These are phyloP conservation scores for Botrytis aclada DNA, from an alignment of 2,329 filamentous ascomycete genomes.

Conservation along the genomic window DNA sequence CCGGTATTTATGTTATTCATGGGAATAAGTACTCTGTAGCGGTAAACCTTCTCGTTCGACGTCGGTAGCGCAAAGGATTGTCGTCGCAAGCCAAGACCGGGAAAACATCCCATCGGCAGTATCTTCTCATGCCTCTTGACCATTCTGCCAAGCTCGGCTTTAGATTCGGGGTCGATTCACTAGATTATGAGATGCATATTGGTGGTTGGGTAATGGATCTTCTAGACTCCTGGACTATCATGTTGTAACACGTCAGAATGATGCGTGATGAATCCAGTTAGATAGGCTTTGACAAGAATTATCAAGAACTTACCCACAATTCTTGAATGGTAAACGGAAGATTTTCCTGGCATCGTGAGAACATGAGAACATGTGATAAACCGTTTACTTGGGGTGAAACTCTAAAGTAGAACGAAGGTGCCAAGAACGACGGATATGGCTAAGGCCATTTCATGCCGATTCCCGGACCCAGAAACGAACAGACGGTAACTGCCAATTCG, in stretches of 20 bases:
- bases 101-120: neutral
- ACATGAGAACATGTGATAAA: neutral
- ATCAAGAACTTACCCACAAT: neutral
- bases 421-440: neutral
- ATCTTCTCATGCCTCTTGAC: neutral
- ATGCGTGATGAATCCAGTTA: neutral
- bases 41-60: neutral
- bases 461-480: neutral
- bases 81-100: neutral
- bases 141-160: neutral
- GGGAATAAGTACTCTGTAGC: neutral
- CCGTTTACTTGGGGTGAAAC: neutral
- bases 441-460: neutral
- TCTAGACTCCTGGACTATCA: neutral
- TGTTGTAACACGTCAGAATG: neutral
- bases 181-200: neutral
- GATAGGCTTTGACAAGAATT: neutral
- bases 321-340: neutral
- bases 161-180: neutral
- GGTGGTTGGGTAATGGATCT: neutral
- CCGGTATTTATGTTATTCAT: neutral
- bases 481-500: neutral
- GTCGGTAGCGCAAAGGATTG: neutral
- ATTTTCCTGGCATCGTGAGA: neutral
- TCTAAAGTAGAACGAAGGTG: neutral